A percentile compares a stretch with the other conserved stretches of the same genome.
phyloP scores from a whole-genome alignment of 140 eudicot species.

The Anethum foeniculum region DNA sequence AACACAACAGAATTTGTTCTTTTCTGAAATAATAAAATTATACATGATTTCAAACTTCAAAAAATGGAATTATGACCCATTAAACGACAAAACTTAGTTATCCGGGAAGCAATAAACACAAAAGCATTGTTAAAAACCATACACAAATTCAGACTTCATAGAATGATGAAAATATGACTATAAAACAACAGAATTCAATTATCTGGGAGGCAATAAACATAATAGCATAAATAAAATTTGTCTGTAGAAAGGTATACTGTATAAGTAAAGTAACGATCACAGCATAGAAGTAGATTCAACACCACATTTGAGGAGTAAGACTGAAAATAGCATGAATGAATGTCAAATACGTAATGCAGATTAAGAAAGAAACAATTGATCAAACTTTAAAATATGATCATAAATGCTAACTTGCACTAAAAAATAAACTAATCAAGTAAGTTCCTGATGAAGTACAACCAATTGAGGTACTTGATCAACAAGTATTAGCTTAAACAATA shows the following conservation, averaged over 20 bases:
- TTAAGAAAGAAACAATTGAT: neutral
- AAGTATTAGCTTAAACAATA: neutral
- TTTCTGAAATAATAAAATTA: neutral
- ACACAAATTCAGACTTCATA: neutral
- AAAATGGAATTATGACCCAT: neutral
- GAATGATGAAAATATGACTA: neutral
- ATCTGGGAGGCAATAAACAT: neutral
- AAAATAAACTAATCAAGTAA: neutral
- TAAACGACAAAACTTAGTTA: neutral
- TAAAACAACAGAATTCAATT: neutral
- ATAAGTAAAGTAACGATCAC: neutral
- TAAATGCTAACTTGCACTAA: constrained; percentile 5
- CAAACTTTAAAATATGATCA: neutral
- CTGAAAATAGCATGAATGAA: neutral
- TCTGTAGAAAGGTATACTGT: neutral
- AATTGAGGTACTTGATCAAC: constrained; percentile 3
- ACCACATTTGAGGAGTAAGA: neutral
- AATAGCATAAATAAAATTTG: neutral
- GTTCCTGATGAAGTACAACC: neutral
- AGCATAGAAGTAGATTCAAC: neutral
- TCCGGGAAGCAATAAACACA: neutral
- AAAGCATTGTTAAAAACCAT: neutral
- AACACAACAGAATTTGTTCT: neutral
- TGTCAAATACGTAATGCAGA: neutral
- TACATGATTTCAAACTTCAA: neutral